Evolutionary conservation across 345 rosid genomes (phyloP).

Genomic region (Camelina neglecta): DNA sequence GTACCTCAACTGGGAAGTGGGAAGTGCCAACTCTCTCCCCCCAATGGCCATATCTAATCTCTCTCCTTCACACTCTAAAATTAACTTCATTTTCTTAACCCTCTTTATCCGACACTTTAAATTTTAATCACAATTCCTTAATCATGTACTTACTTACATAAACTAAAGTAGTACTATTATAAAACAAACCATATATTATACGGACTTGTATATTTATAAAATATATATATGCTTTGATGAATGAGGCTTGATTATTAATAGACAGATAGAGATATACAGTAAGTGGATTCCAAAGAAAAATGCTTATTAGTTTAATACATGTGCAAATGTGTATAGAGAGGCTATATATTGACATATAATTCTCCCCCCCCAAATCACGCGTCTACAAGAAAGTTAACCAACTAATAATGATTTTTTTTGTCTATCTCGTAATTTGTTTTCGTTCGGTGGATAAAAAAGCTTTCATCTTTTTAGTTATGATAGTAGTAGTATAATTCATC

Average conservation of each 20-base stretch:
- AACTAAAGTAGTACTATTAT: not conserved
- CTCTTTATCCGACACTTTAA: conserved; percentile 42
- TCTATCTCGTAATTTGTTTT: not conserved
- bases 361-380: conserved; percentile 46
- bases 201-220: not conserved
- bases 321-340: conserved; percentile 31
- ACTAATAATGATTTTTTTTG: conserved; percentile 11
- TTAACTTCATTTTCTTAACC: conserved; percentile 20
- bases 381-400: conserved; percentile 27
- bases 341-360: conserved; percentile 12
- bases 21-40: not conserved
- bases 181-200: not conserved
- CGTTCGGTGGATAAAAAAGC: not conserved
- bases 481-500: conserved; percentile 12
- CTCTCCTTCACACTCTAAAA: conserved; percentile 29
- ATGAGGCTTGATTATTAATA: not conserved
- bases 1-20: conserved; percentile 32
- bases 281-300: conserved; percentile 24
- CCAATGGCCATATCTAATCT: conserved; percentile 32
- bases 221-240: too few relatives aligned
- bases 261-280: not conserved
- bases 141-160: not conserved
- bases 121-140: conserved; percentile 29
- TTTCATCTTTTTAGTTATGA: not conserved
- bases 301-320: conserved; percentile 20